A percentile compares a stretch with the other conserved stretches of the same genome.
Evolutionary conservation across 169 alveolate genomes (phyloP).

Genomic region (Blepharisma undulans): DNA sequence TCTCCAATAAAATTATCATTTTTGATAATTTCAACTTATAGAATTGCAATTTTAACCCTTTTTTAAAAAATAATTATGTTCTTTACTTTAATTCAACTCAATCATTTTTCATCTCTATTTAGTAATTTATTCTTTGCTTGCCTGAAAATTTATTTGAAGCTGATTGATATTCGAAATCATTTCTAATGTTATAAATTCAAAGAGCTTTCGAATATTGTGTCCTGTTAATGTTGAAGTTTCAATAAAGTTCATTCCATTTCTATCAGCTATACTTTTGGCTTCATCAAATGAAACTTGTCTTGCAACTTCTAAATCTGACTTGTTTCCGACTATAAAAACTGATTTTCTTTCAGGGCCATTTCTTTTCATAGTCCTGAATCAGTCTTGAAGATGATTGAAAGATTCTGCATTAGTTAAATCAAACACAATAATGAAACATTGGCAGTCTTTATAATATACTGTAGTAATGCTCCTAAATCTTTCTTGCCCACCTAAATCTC

Average conservation of each 20-base stretch:
- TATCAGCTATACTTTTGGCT: conserved; percentile 90
- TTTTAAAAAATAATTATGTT: too few relatives aligned
- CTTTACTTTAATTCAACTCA: too few relatives aligned
- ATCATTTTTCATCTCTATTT: too few relatives aligned
- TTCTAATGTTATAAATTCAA: conserved; percentile 73
- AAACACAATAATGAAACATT: conserved; percentile 98
- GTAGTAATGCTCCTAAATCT: conserved; percentile 98
- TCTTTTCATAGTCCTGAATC: too few relatives aligned
- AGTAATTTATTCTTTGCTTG: too few relatives aligned
- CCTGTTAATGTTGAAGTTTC: conserved; percentile 96
- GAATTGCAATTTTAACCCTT: too few relatives aligned
- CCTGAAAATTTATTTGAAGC: too few relatives aligned
- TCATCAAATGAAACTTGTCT: conserved; percentile 94
- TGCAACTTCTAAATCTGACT: conserved; percentile 90
- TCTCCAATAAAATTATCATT: too few relatives aligned
- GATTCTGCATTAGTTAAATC: conserved; percentile 99
- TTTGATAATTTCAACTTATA: too few relatives aligned
- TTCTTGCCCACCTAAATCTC: conserved; percentile 99
- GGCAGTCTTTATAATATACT: conserved; percentile 97
- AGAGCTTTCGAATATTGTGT: conserved; percentile 94
- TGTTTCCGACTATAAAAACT: conserved; percentile 97
- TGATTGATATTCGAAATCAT: too few relatives aligned
- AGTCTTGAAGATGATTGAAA: conserved; percentile 97
- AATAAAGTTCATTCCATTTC: conserved; percentile 90
- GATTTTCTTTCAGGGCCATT: too few relatives aligned